phyloP scores from a whole-genome alignment of 306 rosid species.

The Trifolium dubium region DNA sequence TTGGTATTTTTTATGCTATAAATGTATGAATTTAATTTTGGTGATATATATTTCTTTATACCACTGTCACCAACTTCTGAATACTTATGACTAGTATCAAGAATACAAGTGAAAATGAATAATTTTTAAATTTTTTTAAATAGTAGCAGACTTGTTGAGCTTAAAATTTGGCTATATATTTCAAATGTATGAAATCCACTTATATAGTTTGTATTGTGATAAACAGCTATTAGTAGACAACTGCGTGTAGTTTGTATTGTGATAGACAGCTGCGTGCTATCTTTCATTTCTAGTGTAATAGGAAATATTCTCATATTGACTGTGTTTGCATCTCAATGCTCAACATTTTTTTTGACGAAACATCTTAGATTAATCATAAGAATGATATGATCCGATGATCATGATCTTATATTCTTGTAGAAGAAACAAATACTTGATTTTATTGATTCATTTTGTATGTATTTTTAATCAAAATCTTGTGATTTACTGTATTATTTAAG shows the following conservation, averaged over 20 bases:
- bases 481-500: slow-evolving; percentile 31
- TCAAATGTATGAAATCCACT: slow-evolving; percentile 4
- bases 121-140: not conserved
- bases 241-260: not conserved
- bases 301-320: slow-evolving; percentile 6
- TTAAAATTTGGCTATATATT: slow-evolving; percentile 4
- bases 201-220: not conserved
- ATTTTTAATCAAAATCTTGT: slow-evolving; percentile 38
- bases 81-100: slow-evolving; percentile 1
- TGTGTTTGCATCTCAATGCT: not conserved
- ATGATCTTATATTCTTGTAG: slow-evolving; percentile 17
- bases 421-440: slow-evolving; percentile 22
- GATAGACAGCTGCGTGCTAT: slow-evolving; percentile 18
- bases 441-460: not conserved
- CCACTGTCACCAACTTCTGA: not conserved
- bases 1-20: slow-evolving; percentile 25
- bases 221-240: no score
- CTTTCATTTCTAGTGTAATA: slow-evolving; percentile 19
- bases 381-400: not conserved
- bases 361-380: slow-evolving; percentile 2
- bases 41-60: slow-evolving; percentile 14
- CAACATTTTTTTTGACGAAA: not conserved
- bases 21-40: slow-evolving; percentile 1
- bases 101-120: slow-evolving; percentile 10
- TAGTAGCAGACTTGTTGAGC: not conserved